Evolutionary conservation across 371 early-diverging fungal genomes (phyloP), one percentile per base, ranked within the genome.

Genomic region (Lichtheimia corymbifera): DNA sequence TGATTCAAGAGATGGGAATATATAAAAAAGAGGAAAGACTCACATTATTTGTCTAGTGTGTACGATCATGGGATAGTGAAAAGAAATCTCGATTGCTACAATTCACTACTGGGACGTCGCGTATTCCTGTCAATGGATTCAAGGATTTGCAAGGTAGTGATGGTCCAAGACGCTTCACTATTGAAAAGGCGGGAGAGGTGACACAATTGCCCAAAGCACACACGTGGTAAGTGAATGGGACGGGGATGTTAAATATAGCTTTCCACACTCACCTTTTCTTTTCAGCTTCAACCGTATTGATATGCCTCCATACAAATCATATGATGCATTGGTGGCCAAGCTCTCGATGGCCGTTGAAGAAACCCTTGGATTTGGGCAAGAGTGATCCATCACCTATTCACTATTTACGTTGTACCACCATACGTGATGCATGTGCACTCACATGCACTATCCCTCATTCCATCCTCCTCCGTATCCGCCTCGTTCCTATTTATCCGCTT

Each of bases 81-180:
- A 93, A 96, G 88, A 91, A 91, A 69, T 90, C 97, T 4, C 91
- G 96, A 49, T 75, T 99, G 63, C 77, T 99, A 49, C 99, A 98
- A 74, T 99, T 99, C 75, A 93, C 96, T 0, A 99, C 99, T 0
- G 99, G 99, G 25, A 98, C 99, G 0, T 95, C 96, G 9, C 90
- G 97, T 60, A 94, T 99, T 55, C 99, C 99, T 4, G 95, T 98
- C 60, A 97, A 97, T 65, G 99, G 99, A 9, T 99, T 99, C 79
- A 93, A 94, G 70, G 97, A 96, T 74, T 77, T 99, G 40, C 97
- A 97, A 76, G 97, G 99, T 25, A 91, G 90, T 60, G 97, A 97
- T 78, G 99, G 98, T 0, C 95, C 96, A 12, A 81, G 97, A 60
- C 84, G 95, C 55, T 99, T 99, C 71, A 95, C 95, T 4, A 95